Base-by-base conservation (phyloP, 1,139 yeast species). In the Pichia sp. region DNA sequence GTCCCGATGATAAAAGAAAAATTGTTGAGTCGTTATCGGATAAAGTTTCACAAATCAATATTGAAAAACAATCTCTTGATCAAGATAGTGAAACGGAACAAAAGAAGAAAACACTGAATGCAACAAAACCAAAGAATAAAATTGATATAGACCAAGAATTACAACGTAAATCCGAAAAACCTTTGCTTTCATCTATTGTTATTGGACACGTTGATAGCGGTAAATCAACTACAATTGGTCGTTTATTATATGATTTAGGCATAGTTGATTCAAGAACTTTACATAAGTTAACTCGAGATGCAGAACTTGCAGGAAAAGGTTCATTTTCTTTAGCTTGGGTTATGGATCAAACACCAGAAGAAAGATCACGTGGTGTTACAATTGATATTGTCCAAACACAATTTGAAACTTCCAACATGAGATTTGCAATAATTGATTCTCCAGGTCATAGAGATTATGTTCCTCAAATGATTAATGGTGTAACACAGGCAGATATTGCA, bases 131-230 rank as follows among this genome's bases (percentile, higher is more conserved):
- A 3, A 59, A 60, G 47, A 63, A 65, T 48, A 67, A 68, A 41
- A 60, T 74, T 22, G 70, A 76, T 52, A 41, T 74, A 6, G 58
- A 56, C 11, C 48, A 62, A 9, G 80, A 74, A 52, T 53, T 80
- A 3, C 47, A 64, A 7, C 62, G 65, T 28, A 57, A 69, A 22
- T 65, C 64, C 34, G 49, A 62, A 12, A 84, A 83, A 56, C 87
- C 90, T 3, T 80, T 77, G 51, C 69, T 82, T 45, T 80, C 90
- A 22, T 84, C 87, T 62, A 95, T 87, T 28, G 94, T 87, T 4
- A 80, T 86, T 51, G 98, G 99, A 3, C 98, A 94, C 66, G 97
- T 94, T 22, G 99, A 94, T 67, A 95, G 97, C 0, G 99, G 99
- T 10, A 94, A 94, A 62, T 87, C 96, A 3, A 94, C 99, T 0